A percentile compares a stretch with the other conserved stretches of the same genome.
Conservation (phyloP, 441 rosid genomes). For the Lepidium campestre region DNA sequence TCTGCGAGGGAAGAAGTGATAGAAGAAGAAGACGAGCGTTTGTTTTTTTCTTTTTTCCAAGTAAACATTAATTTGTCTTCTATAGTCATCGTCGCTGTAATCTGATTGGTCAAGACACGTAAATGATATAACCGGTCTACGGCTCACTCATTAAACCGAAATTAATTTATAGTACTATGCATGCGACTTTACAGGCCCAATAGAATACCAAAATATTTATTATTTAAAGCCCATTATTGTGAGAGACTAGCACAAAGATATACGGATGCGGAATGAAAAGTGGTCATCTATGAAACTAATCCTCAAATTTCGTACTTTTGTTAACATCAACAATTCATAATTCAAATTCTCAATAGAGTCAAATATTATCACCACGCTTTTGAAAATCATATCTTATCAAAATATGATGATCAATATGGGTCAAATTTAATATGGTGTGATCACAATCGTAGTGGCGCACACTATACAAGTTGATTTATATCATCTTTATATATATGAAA, state of each 20-base stretch:
- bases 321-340: too few species aligned
- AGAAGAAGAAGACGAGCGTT: conserved; percentile 18
- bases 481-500: too few species aligned
- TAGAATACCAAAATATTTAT: not conserved
- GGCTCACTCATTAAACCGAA: too few species aligned
- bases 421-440: too few species aligned
- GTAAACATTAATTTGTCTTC: not conserved
- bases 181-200: not conserved
- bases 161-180: not conserved
- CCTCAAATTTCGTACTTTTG: too few species aligned
- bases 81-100: not conserved
- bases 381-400: too few species aligned
- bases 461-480: too few species aligned
- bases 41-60: not conserved
- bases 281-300: too few species aligned
- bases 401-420: too few species aligned
- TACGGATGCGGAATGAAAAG: too few species aligned
- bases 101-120: conserved; percentile 30
- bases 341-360: too few species aligned
- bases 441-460: not conserved
- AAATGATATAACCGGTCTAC: not conserved
- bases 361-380: too few species aligned
- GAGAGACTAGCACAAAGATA: not conserved
- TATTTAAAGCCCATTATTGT: not conserved
- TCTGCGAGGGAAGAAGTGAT: not conserved